Evolutionary conservation across 2,329 filamentous ascomycete genomes (phyloP).

Genomic region (Penicillium psychrosexuale): DNA sequence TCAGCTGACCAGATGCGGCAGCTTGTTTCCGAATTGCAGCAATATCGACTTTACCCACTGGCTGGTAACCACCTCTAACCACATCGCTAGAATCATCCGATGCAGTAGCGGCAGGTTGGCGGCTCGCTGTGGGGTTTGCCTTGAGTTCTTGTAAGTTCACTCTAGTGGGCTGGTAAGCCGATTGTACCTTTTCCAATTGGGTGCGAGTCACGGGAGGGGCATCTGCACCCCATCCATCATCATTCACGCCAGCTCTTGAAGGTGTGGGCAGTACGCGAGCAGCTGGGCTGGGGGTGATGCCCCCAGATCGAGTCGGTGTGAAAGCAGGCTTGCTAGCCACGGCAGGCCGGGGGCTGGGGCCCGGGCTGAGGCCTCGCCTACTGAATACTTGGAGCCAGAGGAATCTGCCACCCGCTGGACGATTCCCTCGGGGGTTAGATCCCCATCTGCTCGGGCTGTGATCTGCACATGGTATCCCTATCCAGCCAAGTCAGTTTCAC

Average conservation of each 20-base stretch:
- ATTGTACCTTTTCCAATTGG: conserved; percentile 84
- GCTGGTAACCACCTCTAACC: conserved; percentile 83
- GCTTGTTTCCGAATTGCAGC: conserved; percentile 77
- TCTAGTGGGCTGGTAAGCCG: conserved; percentile 92
- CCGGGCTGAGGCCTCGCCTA: conserved; percentile 48
- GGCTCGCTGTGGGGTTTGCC: conserved; percentile 57
- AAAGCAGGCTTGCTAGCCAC: conserved; percentile 88
- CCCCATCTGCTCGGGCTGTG: conserved; percentile 85
- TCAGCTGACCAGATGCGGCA: conserved; percentile 52
- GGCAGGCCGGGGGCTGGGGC: conserved; percentile 59
- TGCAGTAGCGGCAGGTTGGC: conserved; percentile 49
- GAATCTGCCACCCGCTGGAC: conserved; percentile 92
- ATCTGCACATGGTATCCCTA: conserved; percentile 95
- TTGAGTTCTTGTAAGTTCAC: conserved; percentile 87
- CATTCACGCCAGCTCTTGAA: conserved; percentile 61
- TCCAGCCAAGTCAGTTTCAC: conserved; percentile 9
- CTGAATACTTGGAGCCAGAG: conserved; percentile 90
- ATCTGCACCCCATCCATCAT: conserved; percentile 92
- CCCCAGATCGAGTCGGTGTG: conserved; percentile 66
- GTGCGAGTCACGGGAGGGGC: conserved; percentile 85
- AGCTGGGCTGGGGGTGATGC: conserved; percentile 63
- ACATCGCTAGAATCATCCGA: conserved; percentile 59
- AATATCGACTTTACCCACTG: conserved; percentile 96
- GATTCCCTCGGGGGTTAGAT: conserved; percentile 82
- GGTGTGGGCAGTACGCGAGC: conserved; percentile 48